phyloP scores from a whole-genome alignment of 305 asterid genomes.

The Ilex paraguariensis region DNA sequence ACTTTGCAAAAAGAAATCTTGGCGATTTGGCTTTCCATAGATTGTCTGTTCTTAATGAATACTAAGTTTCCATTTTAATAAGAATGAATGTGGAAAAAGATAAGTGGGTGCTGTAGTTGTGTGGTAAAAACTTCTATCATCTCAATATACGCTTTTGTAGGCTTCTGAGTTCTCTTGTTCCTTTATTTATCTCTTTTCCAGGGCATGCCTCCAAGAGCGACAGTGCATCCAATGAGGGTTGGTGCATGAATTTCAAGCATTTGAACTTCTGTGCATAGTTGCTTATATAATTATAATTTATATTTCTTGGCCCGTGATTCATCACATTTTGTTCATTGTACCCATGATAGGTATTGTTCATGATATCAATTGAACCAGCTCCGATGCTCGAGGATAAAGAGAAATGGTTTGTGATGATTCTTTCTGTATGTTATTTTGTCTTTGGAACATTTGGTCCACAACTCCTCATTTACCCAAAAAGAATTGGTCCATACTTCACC shows the following conservation, averaged over 20 bases:
- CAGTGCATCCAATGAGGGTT: conserved; percentile 99
- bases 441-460: too few species aligned
- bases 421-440: not conserved
- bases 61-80: too few species aligned
- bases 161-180: conserved; percentile 7
- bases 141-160: too few species aligned
- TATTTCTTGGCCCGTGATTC: not conserved
- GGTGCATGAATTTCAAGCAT: conserved; percentile 30
- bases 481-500: too few species aligned
- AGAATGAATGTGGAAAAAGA: too few species aligned
- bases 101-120: too few species aligned
- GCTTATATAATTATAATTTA: too few species aligned
- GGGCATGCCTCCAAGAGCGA: conserved; percentile 98
- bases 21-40: not conserved
- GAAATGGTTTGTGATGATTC: conserved; percentile 63
- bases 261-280: not conserved
- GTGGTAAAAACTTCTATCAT: too few species aligned
- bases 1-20: not conserved
- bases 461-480: too few species aligned
- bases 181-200: conserved; percentile 29
- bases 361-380: conserved; percentile 97
- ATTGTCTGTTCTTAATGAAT: too few species aligned
- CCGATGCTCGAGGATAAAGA: conserved; percentile 99
- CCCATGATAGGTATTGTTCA: conserved; percentile 77
- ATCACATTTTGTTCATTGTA: not conserved